These are phyloP conservation scores for Pseudoneurospora amorphoporcata DNA, from an alignment of 495 filamentous ascomycete genomes.

Conservation along the genomic window DNA sequence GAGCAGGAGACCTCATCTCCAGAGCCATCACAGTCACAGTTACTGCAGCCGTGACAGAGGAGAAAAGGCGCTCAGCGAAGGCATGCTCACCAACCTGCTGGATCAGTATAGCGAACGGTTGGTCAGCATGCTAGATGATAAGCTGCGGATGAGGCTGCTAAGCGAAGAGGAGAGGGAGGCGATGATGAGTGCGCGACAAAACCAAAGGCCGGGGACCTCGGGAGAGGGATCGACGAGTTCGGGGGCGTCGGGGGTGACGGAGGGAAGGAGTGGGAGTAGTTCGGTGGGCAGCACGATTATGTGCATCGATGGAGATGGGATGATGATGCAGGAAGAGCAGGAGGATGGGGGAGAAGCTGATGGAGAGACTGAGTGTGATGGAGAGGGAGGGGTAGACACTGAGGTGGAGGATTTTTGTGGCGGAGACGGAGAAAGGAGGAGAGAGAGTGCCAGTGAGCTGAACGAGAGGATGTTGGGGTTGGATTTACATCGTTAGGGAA, in stretches of 20 bases:
- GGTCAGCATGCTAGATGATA: conserved; percentile 61
- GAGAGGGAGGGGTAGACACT: neutral
- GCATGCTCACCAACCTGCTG: conserved; percentile 49
- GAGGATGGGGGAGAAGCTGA: neutral
- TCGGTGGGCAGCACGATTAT: neutral
- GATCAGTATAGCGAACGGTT: conserved; percentile 64
- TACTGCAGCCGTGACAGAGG: neutral
- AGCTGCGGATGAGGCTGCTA: conserved; percentile 36
- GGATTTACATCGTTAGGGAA: neutral
- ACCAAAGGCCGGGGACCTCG: conserved; percentile 12
- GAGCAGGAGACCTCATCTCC: conserved; percentile 1
- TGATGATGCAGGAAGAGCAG: neutral
- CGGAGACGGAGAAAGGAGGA: neutral
- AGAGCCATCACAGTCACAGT: neutral
- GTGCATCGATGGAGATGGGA: neutral
- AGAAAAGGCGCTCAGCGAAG: conserved; percentile 42
- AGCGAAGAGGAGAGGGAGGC: conserved; percentile 18
- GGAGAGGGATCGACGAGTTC: conserved; percentile 14
- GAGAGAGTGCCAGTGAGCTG: neutral
- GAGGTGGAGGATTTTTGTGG: neutral
- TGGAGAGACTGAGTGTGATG: neutral
- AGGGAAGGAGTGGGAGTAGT: neutral
- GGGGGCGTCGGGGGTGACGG: conserved; percentile 1
- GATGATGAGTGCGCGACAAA: neutral
- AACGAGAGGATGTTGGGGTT: neutral